Conservation (phyloP, 116 monocot species). For the Posidonia oceanica region DNA sequence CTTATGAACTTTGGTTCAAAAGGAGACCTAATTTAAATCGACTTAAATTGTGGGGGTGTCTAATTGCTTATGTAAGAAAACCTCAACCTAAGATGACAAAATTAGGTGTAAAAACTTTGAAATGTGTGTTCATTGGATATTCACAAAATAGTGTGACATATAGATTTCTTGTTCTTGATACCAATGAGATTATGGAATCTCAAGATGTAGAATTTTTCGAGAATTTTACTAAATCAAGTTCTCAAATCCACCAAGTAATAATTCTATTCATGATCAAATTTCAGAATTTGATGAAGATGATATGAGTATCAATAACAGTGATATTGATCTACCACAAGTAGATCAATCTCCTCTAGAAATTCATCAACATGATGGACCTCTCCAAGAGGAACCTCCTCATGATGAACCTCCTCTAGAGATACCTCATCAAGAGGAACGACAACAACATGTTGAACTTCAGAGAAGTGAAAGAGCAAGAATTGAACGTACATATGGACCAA, state of each 20-base stretch:
- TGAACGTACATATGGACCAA: not conserved
- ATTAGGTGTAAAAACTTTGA: not conserved
- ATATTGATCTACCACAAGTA: not conserved
- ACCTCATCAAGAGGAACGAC: not conserved
- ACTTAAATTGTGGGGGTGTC: not conserved
- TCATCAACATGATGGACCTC: not conserved
- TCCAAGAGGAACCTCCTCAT: not conserved
- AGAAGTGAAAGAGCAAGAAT: constrained; percentile 1
- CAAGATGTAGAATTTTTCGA: too few species aligned
- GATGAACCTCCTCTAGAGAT: too few species aligned
- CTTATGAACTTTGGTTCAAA: too few species aligned
- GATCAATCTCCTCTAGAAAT: not conserved
- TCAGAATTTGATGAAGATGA: not conserved
- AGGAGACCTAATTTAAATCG: too few species aligned
- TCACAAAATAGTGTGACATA: too few species aligned
- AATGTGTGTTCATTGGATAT: too few species aligned
- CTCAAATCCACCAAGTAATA: too few species aligned
- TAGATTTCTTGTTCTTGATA: not conserved
- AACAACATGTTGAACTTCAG: too few species aligned
- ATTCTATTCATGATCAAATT: too few species aligned
- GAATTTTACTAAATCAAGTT: too few species aligned
- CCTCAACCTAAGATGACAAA: too few species aligned
- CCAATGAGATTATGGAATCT: too few species aligned
- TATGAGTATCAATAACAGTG: not conserved
- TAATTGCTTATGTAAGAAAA: not conserved